Percentiles rank a stretch among this genome's conserved stretches.
Evolutionary conservation across 345 rosid species (phyloP).

Genomic region (Eucalyptus tenuipes): DNA sequence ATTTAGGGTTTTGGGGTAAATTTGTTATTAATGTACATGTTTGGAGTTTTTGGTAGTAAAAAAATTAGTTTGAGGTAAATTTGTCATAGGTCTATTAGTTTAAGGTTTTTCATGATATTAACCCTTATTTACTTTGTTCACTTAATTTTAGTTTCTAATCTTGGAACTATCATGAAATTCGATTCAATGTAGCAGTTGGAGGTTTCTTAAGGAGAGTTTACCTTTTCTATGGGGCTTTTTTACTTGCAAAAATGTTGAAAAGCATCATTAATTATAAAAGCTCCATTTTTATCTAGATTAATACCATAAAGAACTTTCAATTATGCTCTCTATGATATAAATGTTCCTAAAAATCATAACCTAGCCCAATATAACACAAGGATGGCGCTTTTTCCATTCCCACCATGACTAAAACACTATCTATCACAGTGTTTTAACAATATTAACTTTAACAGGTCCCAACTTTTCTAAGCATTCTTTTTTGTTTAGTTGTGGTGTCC

Average conservation of each 20-base stretch:
- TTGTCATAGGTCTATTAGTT: fast-evolving
- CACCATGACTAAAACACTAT: no score
- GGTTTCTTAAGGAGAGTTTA: not conserved
- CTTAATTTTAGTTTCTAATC: not conserved
- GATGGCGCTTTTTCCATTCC: not conserved
- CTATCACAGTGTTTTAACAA: no score
- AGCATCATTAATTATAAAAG: not conserved
- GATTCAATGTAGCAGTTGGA: not conserved
- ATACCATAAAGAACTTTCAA: no score
- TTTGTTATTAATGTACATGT: no score
- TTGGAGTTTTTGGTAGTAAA: no score
- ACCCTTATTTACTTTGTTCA: not conserved
- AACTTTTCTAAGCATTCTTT: not conserved
- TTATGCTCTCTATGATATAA: no score
- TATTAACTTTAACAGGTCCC: not conserved
- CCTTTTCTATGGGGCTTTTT: not conserved
- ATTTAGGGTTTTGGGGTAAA: no score
- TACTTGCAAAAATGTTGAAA: not conserved
- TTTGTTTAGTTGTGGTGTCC: not conserved
- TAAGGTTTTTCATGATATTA: no score
- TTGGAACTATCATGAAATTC: not conserved
- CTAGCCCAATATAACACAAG: no score
- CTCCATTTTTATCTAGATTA: not conserved
- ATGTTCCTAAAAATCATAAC: no score
- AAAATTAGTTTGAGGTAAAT: no score